Evolutionary conservation across 805 yeast species (phyloP), one percentile per base, ranked within the genome.

Genomic region (Starmerella asiatica): DNA sequence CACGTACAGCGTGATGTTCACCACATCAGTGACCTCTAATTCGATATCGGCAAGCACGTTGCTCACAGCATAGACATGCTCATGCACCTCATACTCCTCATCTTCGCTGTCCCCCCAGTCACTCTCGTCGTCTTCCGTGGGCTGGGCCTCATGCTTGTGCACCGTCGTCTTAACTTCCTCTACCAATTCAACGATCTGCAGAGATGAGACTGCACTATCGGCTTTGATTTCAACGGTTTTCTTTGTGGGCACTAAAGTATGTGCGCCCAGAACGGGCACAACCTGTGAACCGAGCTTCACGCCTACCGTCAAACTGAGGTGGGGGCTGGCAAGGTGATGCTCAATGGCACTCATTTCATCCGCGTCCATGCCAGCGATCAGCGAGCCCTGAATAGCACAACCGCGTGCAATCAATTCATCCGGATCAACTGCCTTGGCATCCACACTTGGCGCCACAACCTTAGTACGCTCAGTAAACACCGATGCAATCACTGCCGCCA

Each of bases 301-400:
- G 60, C 98, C 98, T 56, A 91, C 75, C 37, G 95, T 79, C 57
- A 79, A 76, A 49, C 71, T 60, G 47, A 85, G 63, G 60, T 91
- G 97, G 58, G 83, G 88, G 46, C 94, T 86, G 69, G 80, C 80
- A 52, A 84, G 69, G 32, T 41, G 44, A 28, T 30, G 21, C 29
- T 45, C 48, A 31, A 48, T 37, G 64, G 84, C 93, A 53, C 78
- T 67, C 62, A 84, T 91, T 47, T 81, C 93, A 38, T 73, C 84
- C 56, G 79, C 91, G 54, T 83, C 93, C 43, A 75, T 67, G 55
- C 79, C 88, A 47, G 79, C 67, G 54, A 88, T 68, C 45, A 75
- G 57, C 29, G 93, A 75, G 37, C 95, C 98, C 70, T 91, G 97
- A 59, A 88, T 71, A 47, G 97, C 95, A 43, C 95, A 93, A 64